phyloP scores from a whole-genome alignment of 1,284 basidiomycete genomes.

The Takashimella tepidaria region DNA sequence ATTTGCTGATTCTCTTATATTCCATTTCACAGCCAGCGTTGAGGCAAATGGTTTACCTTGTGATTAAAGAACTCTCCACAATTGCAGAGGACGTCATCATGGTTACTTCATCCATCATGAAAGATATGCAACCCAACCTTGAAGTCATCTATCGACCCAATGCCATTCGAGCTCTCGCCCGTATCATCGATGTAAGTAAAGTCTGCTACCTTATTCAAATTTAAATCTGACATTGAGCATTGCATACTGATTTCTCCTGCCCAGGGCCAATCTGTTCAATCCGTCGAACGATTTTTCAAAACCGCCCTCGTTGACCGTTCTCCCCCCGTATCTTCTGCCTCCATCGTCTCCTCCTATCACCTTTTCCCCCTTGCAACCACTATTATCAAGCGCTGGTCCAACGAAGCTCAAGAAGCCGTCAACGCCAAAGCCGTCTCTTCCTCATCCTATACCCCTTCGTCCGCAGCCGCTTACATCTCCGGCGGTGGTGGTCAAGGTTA shows the following conservation, averaged over 20 bases:
- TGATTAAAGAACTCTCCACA: slow-evolving; percentile 94
- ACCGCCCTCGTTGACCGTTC: slow-evolving; percentile 98
- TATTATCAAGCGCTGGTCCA: slow-evolving; percentile 96
- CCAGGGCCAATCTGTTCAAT: slow-evolving; percentile 64
- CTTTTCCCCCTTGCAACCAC: slow-evolving; percentile 89
- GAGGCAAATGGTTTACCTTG: slow-evolving; percentile 96
- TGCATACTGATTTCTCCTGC: too few species aligned
- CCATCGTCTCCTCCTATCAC: slow-evolving; percentile 95
- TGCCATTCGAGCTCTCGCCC: slow-evolving; percentile 90
- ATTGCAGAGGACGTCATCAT: slow-evolving; percentile 99
- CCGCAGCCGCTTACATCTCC: slow-evolving; percentile 56
- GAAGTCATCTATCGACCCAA: slow-evolving; percentile 99
- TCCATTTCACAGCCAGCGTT: slow-evolving; percentile 66
- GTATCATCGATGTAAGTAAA: slow-evolving; percentile 87
- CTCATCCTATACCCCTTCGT: slow-evolving; percentile 44
- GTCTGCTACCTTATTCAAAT: too few species aligned
- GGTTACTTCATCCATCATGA: slow-evolving; percentile 99
- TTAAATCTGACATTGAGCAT: too few species aligned
- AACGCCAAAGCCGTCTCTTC: slow-evolving; percentile 74
- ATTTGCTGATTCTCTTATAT: slow-evolving; percentile 12
- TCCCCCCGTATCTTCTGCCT: slow-evolving; percentile 90
- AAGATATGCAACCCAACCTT: slow-evolving; percentile 99
- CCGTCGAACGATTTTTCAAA: slow-evolving; percentile 98
- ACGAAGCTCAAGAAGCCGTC: slow-evolving; percentile 95
- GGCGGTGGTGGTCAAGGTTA: slow-evolving; percentile 51